Evolutionary conservation across 768 basidiomycete genomes (phyloP), one percentile per base, ranked within the genome.

Genomic region (Sarcodon aspratus): DNA sequence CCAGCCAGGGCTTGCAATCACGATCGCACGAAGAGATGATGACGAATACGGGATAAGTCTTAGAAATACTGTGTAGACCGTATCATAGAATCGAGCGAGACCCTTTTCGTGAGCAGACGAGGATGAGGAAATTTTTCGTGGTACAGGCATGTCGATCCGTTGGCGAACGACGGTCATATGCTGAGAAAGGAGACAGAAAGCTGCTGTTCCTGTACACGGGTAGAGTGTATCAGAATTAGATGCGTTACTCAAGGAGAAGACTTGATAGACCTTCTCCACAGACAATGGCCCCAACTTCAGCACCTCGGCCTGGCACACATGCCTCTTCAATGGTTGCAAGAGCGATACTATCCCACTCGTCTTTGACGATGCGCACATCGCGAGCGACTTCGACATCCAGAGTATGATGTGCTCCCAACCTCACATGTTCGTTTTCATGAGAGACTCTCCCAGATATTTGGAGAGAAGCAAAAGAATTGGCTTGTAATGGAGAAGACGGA

Each of bases 1-100:
- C 82, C 97, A 99, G 0, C 96, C 96, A 7, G 96, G 96, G 55
- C 89, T 93, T 6, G 96, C 96, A 59, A 99, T 85, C 44, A 99
- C 89, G 58, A 99, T 89, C 3, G 87, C 95, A 40, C 84, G 84
- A 38, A 98, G 70, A 33, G 75, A 72, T 1, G 72, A 73, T 52
- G 75, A 80, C 17, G 76, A 68, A 57, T 82, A 96, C 3, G 96
- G 94, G 54, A 99, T 86, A 61, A 97, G 91, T 13, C 95, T 78
- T 5, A 91, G 63, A 56, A 98, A 88, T 0, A 89, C 79, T 21
- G 91, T 79, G 59, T 88, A 98, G 2, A 98, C 66, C 10, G 81
- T 78, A n/a, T 75, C 70, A 59, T 93, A 86, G 67, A 94, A 99
- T 53, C 76, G 85, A 12, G 70, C 59, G 61, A 95, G 72, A 1